Base-by-base conservation (phyloP, 768 basidiomycete species). In the Infundibulicybe gibba region DNA sequence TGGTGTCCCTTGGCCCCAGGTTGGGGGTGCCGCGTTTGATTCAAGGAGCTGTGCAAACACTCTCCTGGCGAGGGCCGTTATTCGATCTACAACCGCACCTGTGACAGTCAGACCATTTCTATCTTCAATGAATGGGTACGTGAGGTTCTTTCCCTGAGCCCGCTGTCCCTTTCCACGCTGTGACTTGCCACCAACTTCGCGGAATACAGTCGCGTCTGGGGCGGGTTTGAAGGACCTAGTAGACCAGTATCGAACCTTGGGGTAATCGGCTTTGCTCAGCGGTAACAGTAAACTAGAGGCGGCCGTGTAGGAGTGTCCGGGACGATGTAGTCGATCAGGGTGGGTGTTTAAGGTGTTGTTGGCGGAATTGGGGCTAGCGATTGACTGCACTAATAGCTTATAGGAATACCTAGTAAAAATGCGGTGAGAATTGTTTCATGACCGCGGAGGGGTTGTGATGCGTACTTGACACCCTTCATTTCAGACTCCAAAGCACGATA, bases 241-340 rank as follows among this genome's bases (percentile, higher is more conserved):
- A 3, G 41, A 47, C 51, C 51, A 55, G 40, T 46, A 55, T 14
- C 44, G 51, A 33, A 55, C 42, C n/a, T 35, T 11, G 12, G 49
- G 52, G 41, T 46, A 52, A 35, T 50, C 38, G 4, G 32, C 41
- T 13, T 38, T 19, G 6, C 19, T 20, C 16, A 47, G 45, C 17
- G 40, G 40, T 32, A 16, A 19, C n/a, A n/a, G n/a, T n/a, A n/a
- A n/a, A n/a, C n/a, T n/a, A n/a, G n/a, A n/a, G n/a, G n/a, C n/a
- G n/a, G n/a, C n/a, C n/a, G n/a, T n/a, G n/a, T n/a, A n/a, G n/a
- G n/a, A n/a, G n/a, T n/a, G n/a, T n/a, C n/a, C n/a, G n/a, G n/a
- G n/a, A n/a, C n/a, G n/a, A n/a, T n/a, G n/a, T n/a, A n/a, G n/a
- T n/a, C n/a, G n/a, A n/a, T n/a, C n/a, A n/a, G n/a, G n/a, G n/a